Evolutionary conservation across 306 rosid species (phyloP), one percentile per base, ranked within the genome.

Genomic region (Pueraria montana): DNA sequence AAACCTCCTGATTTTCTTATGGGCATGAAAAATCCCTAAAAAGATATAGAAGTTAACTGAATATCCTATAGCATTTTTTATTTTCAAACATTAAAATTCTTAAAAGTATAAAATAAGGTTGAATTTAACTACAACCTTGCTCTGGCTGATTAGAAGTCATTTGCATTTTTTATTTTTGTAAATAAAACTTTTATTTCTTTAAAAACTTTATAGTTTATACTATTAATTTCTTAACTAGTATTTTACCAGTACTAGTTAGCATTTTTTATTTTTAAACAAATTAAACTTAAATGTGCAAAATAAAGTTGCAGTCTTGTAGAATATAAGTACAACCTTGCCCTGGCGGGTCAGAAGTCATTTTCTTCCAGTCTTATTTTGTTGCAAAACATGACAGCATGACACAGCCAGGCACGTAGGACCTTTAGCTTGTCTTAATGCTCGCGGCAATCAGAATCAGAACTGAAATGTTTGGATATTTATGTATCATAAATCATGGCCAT

Each of bases 321-420:
- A 55, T 70, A 58, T 61, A 69, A 77, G 21, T 76, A 38, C 63
- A 62, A 71, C 76, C 45, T 56, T 12, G 83, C 56, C 52, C 11
- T 6, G 76, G 26, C 32, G 16, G 79, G 23, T 84, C 42, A 45
- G 8, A 72, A 78, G 83, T 78, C 70, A 72, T 40, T 73, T 53
- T 79, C 81, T 18, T 45, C 77, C 30, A 53, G 50, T 66, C 72
- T 64, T 64, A 49, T 52, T 73, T 34, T 66, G 66, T 27, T 42
- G 72, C 55, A 79, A 45, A 78, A 63, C 68, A 69, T 8, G 83
- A 77, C 76, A 78, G 72, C 78, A 23, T 46, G 48, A 46, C 79
- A 71, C 83, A n/a, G 55, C 64, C 52, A 64, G 65, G 79, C 84
- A 65, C 21, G 77, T 72, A 73, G 84, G 81, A 50, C 65, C 81